These are phyloP conservation scores for Wickerhamomyces bisporus DNA, from an alignment of 805 yeast species.

Conservation along the genomic window DNA sequence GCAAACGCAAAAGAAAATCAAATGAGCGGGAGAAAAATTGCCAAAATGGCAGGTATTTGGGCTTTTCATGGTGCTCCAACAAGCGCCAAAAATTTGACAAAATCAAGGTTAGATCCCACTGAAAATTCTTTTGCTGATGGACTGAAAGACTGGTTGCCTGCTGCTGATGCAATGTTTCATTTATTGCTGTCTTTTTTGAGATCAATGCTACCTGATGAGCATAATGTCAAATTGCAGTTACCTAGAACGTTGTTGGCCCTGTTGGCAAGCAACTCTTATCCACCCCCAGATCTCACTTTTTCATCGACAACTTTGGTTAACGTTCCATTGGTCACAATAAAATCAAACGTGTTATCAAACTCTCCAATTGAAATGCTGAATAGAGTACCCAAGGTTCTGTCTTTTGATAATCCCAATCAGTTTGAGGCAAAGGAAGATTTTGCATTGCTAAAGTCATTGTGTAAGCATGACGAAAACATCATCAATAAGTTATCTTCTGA, in stretches of 20 bases:
- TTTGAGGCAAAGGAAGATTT: slow-evolving; percentile 76
- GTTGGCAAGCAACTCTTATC: slow-evolving; percentile 62
- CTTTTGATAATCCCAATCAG: slow-evolving; percentile 63
- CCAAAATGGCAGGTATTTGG: slow-evolving; percentile 84
- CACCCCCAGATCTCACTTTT: slow-evolving; percentile 51
- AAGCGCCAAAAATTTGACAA: slow-evolving; percentile 13
- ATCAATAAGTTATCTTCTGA: slow-evolving; percentile 67
- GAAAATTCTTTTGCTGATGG: slow-evolving; percentile 58
- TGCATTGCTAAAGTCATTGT: slow-evolving; percentile 65
- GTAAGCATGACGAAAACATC: slow-evolving; percentile 51
- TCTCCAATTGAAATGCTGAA: slow-evolving; percentile 56
- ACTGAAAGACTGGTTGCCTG: slow-evolving; percentile 68
- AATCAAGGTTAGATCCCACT: slow-evolving; percentile 18
- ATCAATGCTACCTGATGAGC: slow-evolving; percentile 68
- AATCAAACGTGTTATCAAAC: slow-evolving; percentile 33
- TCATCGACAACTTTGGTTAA: slow-evolving; percentile 36
- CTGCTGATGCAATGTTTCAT: slow-evolving; percentile 84
- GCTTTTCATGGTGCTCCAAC: slow-evolving; percentile 55
- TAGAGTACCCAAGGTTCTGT: slow-evolving; percentile 51
- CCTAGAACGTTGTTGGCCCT: slow-evolving; percentile 66
- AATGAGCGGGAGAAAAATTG: slow-evolving; percentile 72
- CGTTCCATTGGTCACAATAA: slow-evolving; percentile 60
- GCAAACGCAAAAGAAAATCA: slow-evolving; percentile 75
- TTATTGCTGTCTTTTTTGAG: slow-evolving; percentile 69
- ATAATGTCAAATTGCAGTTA: slow-evolving; percentile 46